phyloP scores from a whole-genome alignment of 148 eudicot species.

The Cornus kousa region DNA sequence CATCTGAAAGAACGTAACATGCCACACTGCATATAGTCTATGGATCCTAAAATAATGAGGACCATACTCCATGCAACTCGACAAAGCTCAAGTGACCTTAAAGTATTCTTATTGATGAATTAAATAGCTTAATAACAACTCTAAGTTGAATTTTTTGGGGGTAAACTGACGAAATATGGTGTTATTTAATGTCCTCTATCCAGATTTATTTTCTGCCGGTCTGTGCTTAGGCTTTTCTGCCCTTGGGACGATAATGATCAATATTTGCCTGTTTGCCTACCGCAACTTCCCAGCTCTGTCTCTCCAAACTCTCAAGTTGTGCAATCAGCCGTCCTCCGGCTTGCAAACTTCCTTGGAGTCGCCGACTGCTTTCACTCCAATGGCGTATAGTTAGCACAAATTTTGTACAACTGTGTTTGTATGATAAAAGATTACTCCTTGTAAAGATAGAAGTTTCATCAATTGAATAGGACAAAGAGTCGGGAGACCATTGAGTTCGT shows the following conservation, averaged over 20 bases:
- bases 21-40: neutral
- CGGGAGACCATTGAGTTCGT: neutral
- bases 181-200: constrained; percentile 17
- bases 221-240: constrained; percentile 68
- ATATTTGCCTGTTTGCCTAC: constrained; percentile 73
- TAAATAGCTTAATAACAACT: neutral
- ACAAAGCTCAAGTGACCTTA: neutral
- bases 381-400: constrained; percentile 5
- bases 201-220: constrained; percentile 96
- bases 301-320: constrained; percentile 74
- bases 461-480: neutral
- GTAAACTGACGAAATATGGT: neutral
- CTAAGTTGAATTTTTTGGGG: neutral
- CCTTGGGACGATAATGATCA: constrained; percentile 45
- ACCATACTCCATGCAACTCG: no score
- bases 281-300: constrained; percentile 64
- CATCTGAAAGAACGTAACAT: neutral
- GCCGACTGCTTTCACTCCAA: constrained; percentile 47
- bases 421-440: constrained; percentile 12
- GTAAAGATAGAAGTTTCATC: constrained; percentile 1
- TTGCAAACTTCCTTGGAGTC: constrained; percentile 74
- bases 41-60: neutral
- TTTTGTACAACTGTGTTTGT: neutral
- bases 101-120: neutral
- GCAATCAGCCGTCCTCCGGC: constrained; percentile 52